Percentiles rank a stretch among this genome's conserved stretches.
Conservation (phyloP, 345 rosid genomes). For the Brassica rapa region DNA sequence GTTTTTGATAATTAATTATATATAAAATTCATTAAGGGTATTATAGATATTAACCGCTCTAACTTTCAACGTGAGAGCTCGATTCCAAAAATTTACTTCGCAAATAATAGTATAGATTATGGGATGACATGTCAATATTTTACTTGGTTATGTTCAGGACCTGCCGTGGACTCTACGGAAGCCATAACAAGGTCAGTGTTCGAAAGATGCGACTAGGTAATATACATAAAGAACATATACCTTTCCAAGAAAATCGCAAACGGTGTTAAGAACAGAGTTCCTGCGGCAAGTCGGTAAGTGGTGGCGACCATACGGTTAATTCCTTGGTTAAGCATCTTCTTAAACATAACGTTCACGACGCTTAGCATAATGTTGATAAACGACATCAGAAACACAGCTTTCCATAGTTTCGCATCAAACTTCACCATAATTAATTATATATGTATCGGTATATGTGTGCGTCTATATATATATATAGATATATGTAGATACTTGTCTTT, state of each 20-base stretch:
- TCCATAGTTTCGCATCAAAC: conserved; percentile 46
- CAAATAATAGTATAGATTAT: too few species aligned
- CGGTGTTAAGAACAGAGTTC: conserved; percentile 66
- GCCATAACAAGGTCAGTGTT: background rate
- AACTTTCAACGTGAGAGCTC: too few species aligned
- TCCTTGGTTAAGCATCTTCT: conserved; percentile 64
- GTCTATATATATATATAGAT: conserved; percentile 15
- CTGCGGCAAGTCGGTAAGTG: conserved; percentile 60
- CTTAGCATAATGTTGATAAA: conserved; percentile 58
- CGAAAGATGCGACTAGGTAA: background rate
- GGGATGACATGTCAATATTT: too few species aligned
- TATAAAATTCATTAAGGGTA: too few species aligned
- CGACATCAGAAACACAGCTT: conserved; percentile 57
- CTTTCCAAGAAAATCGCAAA: conserved; percentile 67
- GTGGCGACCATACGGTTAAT: conserved; percentile 61
- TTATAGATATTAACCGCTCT: too few species aligned
- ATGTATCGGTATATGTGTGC: background rate
- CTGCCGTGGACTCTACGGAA: background rate
- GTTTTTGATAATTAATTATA: too few species aligned
- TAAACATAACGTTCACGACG: conserved; percentile 58
- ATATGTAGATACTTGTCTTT: conserved; percentile 15
- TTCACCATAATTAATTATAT: conserved; percentile 35
- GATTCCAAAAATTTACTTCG: too few species aligned
- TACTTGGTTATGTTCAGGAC: too few species aligned
- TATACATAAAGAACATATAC: conserved; percentile 38